These are phyloP conservation scores for Trichoderma sp. DNA, from an alignment of 2,329 filamentous ascomycete species.

Conservation along the genomic window DNA sequence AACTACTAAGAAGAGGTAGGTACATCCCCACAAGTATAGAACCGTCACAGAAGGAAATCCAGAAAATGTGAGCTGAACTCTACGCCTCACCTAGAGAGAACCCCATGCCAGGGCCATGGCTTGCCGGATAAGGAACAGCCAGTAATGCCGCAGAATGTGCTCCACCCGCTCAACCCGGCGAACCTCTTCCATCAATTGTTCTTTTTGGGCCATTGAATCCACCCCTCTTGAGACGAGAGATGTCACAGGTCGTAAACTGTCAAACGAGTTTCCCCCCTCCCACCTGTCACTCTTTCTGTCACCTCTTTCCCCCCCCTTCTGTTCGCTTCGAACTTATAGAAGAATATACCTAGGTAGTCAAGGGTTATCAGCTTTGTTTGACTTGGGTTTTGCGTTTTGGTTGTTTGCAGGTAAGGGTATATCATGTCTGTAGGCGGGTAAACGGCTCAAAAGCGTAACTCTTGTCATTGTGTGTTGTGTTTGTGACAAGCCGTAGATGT, in stretches of 20 bases:
- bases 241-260: conserved; percentile 13
- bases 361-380: not conserved
- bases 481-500: not conserved
- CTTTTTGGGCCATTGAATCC: conserved; percentile 2
- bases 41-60: conserved; percentile 7
- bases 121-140: not conserved
- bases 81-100: conserved; percentile 19
- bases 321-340: not conserved
- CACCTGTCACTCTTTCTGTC: not conserved
- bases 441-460: conserved; percentile 13
- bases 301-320: not conserved
- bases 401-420: not conserved
- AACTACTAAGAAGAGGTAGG: not conserved
- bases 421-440: conserved; percentile 1
- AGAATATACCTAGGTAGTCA: not conserved
- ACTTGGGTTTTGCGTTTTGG: not conserved
- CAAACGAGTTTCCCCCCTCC: not conserved
- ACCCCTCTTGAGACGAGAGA: not conserved
- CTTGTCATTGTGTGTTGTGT: not conserved
- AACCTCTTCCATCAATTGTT: conserved; percentile 10
- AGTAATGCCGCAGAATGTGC: not conserved
- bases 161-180: not conserved
- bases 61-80: conserved; percentile 22
- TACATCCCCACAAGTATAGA: conserved; percentile 23
- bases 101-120: conserved; percentile 1